Conservation (phyloP, 192 early-diverging fungal species). For the Rhizophagus prolifer region DNA sequence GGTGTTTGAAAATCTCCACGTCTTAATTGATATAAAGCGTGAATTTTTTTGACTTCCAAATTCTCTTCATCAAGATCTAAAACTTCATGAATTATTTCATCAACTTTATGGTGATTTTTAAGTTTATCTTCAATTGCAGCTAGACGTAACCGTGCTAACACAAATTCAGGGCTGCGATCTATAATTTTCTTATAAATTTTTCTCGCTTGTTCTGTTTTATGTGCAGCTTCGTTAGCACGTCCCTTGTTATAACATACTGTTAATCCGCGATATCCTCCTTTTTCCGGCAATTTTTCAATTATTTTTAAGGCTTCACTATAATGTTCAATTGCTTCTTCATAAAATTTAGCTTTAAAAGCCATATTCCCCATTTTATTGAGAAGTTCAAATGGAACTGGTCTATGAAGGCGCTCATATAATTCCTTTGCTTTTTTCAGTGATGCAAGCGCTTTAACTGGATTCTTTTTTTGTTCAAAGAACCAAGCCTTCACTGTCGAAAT, state of each 20-base stretch:
- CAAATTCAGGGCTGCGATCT: not conserved
- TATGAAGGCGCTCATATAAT: not conserved
- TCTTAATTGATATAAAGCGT: slow-evolving; percentile 67
- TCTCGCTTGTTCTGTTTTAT: not conserved
- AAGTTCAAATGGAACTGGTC: not conserved
- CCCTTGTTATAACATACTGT: not conserved
- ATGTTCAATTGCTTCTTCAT: not conserved
- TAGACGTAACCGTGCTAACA: not conserved
- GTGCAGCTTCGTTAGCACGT: not conserved
- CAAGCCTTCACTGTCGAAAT: not conserved
- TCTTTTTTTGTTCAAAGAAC: not conserved
- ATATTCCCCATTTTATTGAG: slow-evolving; percentile 2
- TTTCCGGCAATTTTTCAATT: not conserved
- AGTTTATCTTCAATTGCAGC: slow-evolving; percentile 28
- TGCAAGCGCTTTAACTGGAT: not conserved
- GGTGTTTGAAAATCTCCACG: slow-evolving; percentile 57
- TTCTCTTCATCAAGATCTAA: slow-evolving; percentile 67
- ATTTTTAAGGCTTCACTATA: not conserved
- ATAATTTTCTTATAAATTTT: slow-evolving; percentile 1
- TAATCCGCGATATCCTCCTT: not conserved
- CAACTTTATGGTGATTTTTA: slow-evolving; percentile 47
- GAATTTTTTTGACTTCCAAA: slow-evolving; percentile 74
- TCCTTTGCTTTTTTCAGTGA: slow-evolving; percentile 1
- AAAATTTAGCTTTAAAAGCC: not conserved
- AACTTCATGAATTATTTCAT: slow-evolving; percentile 64